Conservation (phyloP, 306 rosid genomes). For the Biancaea sappan region DNA sequence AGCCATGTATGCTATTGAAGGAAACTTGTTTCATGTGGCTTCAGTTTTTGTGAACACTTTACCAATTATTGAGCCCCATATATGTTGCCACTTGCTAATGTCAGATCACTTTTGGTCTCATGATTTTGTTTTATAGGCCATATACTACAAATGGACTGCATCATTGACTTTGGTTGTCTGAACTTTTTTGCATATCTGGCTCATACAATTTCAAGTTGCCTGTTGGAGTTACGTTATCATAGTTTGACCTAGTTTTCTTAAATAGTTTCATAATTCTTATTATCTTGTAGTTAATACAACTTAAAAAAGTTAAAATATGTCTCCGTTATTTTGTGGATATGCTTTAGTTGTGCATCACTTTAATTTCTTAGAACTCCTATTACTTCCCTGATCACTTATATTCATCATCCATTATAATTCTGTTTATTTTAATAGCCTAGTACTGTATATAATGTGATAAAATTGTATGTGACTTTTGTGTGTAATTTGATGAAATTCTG, state of each 20-base stretch:
- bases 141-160: slow-evolving; percentile 6
- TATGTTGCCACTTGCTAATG: neutral
- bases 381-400: neutral
- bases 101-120: neutral
- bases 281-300: neutral
- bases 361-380: neutral
- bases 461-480: neutral
- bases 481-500: neutral
- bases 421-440: neutral
- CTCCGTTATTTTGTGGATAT: neutral
- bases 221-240: slow-evolving; percentile 17
- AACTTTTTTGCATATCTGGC: neutral
- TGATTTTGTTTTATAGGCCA: slow-evolving; percentile 16
- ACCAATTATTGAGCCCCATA: neutral
- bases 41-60: neutral
- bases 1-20: neutral
- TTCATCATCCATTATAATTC: neutral
- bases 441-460: neutral
- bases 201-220: neutral
- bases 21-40: neutral
- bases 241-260: neutral
- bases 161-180: neutral
- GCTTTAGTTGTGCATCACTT: neutral
- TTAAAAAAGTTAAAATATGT: neutral
- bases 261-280: slow-evolving; percentile 3